Percentiles rank a stretch among this genome's conserved stretches.
Evolutionary conservation across 2,329 filamentous ascomycete genomes (phyloP).

Genomic region (Helicocarpus griseus): DNA sequence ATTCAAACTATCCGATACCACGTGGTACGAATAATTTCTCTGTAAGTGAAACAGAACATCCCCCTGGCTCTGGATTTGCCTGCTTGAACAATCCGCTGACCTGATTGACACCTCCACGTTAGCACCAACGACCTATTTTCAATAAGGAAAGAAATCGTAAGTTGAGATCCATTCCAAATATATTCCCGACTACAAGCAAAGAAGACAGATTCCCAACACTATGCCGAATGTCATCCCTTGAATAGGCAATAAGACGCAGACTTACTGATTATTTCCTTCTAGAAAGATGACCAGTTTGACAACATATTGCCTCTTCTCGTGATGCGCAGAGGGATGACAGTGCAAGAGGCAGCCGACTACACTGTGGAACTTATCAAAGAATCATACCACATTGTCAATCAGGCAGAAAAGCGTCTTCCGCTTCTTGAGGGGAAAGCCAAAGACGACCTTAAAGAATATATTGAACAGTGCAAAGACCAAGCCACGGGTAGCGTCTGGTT

Average conservation of each 20-base stretch:
- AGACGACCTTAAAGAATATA: slow-evolving; percentile 6
- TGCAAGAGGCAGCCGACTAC: slow-evolving; percentile 6
- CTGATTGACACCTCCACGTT: background rate
- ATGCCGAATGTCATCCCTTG: too few relatives aligned
- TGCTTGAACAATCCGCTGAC: background rate
- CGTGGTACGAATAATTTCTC: slow-evolving; percentile 6
- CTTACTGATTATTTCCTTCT: background rate
- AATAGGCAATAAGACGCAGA: too few relatives aligned
- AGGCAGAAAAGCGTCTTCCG: slow-evolving; percentile 4
- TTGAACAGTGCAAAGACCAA: slow-evolving; percentile 8
- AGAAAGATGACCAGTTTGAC: slow-evolving; percentile 9
- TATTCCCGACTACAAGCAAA: too few relatives aligned
- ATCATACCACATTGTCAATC: slow-evolving; percentile 6
- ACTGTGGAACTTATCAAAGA: slow-evolving; percentile 8
- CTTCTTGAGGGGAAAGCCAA: slow-evolving; percentile 7
- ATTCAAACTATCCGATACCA: slow-evolving; percentile 8
- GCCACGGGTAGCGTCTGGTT: slow-evolving; percentile 7
- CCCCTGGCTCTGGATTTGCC: too few relatives aligned
- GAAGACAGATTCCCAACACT: too few relatives aligned
- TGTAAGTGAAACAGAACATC: slow-evolving; percentile 1
- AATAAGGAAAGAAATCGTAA: slow-evolving; percentile 9
- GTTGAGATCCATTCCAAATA: background rate
- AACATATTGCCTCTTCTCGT: slow-evolving; percentile 8
- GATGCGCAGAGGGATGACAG: slow-evolving; percentile 4
- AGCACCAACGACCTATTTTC: slow-evolving; percentile 9